Conservation (phyloP, 305 asterid species). For the Rubia balearica region DNA sequence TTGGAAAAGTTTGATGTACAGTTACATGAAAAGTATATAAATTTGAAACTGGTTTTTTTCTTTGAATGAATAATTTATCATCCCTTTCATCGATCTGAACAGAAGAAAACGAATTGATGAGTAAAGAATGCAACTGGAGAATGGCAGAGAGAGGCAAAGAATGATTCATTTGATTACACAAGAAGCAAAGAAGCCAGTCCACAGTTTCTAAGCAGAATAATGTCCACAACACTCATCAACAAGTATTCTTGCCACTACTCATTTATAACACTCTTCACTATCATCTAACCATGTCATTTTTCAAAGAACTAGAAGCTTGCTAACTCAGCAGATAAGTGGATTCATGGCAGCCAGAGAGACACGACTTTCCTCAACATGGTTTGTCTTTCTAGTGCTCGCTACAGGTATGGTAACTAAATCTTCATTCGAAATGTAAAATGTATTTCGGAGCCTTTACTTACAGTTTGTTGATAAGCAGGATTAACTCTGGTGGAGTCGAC, state of each 20-base stretch:
- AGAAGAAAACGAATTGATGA: neutral
- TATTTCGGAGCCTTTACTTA: neutral
- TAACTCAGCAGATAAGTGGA: neutral
- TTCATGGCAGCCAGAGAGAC: slow-evolving; percentile 23
- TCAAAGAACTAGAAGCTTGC: neutral
- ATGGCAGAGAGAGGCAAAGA: slow-evolving; percentile 39
- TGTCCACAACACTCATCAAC: slow-evolving; percentile 24
- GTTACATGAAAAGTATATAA: neutral
- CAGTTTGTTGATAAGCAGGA: slow-evolving; percentile 25
- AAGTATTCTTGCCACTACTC: slow-evolving; percentile 40
- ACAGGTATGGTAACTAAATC: slow-evolving; percentile 28
- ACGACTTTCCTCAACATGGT: slow-evolving; percentile 12
- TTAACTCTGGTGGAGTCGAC: slow-evolving; percentile 25
- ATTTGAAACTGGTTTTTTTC: neutral
- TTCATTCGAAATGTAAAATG: neutral
- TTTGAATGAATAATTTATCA: neutral
- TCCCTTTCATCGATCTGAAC: neutral
- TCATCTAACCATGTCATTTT: slow-evolving; percentile 3
- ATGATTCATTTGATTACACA: slow-evolving; percentile 44
- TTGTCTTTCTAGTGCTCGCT: slow-evolving; percentile 29
- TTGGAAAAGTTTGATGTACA: no score
- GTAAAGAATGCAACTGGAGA: slow-evolving; percentile 10
- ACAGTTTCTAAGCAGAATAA: slow-evolving; percentile 11
- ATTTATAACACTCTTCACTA: slow-evolving; percentile 2
- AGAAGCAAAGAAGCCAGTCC: slow-evolving; percentile 51